Percentiles rank a stretch among this genome's conserved stretches.
Conservation (phyloP, 441 rosid species). For the Raphanus hybrid region DNA sequence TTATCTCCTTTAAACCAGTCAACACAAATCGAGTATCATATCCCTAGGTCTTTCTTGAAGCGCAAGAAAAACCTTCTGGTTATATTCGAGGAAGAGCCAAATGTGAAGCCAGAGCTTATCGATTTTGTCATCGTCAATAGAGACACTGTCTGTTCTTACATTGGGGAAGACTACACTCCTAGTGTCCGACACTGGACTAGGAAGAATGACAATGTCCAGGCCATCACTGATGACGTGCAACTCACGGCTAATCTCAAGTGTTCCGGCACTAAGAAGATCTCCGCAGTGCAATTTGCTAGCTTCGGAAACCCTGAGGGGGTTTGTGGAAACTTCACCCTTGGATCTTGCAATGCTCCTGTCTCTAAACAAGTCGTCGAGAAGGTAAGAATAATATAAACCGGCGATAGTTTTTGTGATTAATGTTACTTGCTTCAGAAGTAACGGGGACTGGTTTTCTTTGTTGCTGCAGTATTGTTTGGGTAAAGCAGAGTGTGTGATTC, state of each 20-base stretch:
- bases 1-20: slow-evolving; percentile 70
- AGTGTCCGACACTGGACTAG: slow-evolving; percentile 43
- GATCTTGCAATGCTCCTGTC: slow-evolving; percentile 45
- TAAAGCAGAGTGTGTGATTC: slow-evolving; percentile 56
- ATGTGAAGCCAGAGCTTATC: slow-evolving; percentile 48
- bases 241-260: slow-evolving; percentile 43
- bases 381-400: slow-evolving; percentile 31
- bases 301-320: slow-evolving; percentile 46
- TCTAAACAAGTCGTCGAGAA: slow-evolving; percentile 46
- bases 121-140: slow-evolving; percentile 45
- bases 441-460: neutral
- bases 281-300: slow-evolving; percentile 49
- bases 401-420: neutral
- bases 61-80: slow-evolving; percentile 51
- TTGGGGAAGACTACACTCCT: slow-evolving; percentile 44
- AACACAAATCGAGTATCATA: slow-evolving; percentile 73
- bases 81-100: slow-evolving; percentile 54
- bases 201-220: slow-evolving; percentile 29
- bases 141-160: slow-evolving; percentile 49
- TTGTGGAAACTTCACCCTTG: slow-evolving; percentile 45
- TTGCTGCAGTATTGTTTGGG: slow-evolving; percentile 64
- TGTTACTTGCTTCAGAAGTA: slow-evolving; percentile 6
- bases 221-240: slow-evolving; percentile 26
- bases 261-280: slow-evolving; percentile 36
- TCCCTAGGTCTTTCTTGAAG: slow-evolving; percentile 56